Evolutionary conservation across 2,329 filamentous ascomycete genomes (phyloP), one percentile per base, ranked within the genome.

Genomic region (Fusarium ambrosium): DNA sequence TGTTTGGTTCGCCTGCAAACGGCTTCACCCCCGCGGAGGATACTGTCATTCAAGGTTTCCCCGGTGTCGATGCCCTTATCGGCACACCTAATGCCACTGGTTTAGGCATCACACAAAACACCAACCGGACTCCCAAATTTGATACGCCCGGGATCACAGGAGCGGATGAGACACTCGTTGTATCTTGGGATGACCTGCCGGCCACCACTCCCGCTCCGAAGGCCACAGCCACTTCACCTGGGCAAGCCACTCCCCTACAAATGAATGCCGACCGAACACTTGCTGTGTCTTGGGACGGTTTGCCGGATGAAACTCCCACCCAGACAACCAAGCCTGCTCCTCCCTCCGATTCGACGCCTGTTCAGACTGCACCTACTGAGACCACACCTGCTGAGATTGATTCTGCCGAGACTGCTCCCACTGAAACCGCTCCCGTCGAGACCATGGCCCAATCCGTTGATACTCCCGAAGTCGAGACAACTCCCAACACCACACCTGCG

Each of bases 31-130:
- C 29, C 29, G 29, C 9, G 8, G 9, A 32, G 8, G 9, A 32
- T 10, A 10, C 29, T 32, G 9, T 9, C 29, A 32, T 32, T 9
- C 29, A 32, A 32, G 29, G 29, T 32, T 37, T 55, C 48, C 63
- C 39, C 32, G 59, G 69, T 5, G 24, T 68, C 0, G 43, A 69
- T 7, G 60, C 27, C 4, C 24, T 72, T 10, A 51, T 72, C 1
- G 32, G 32, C 18, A 72, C 70, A 6, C 70, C 70, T 5, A 24
- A 72, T 24, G 11, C 55, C 4, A 61, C 62, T 5, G 70, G 56
- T 9, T 37, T 69, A 5, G 69, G 69, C 4, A 66, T 68, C 10
- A 20, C 60, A 5, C n/a, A 16, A 2, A 20, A 11, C 5, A 11
- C 41, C 6, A 20, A 13, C 18, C 9, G 11, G 2, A 74, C 69